These are phyloP conservation scores for Thermochaetoides dissita DNA, from an alignment of 2,329 filamentous ascomycete genomes.

Conservation along the genomic window DNA sequence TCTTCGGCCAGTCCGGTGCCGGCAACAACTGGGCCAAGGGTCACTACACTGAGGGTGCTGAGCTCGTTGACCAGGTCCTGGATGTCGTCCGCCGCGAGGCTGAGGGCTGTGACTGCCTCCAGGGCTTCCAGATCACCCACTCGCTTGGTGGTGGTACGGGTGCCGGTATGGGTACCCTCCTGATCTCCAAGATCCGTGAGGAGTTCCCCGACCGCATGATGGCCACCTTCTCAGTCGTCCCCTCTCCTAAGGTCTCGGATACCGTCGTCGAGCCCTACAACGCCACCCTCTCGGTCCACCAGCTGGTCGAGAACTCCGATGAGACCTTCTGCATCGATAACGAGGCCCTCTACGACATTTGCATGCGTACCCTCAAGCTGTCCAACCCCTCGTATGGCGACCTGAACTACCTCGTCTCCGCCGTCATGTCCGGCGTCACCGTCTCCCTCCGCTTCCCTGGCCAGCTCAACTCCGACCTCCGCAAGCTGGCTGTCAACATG, in stretches of 20 bases:
- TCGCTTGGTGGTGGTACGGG: constrained; percentile 99
- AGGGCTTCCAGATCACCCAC: constrained; percentile 99
- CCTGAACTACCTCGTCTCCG: constrained; percentile 97
- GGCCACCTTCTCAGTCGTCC: constrained; percentile 98
- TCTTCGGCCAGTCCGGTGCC: constrained; percentile 98
- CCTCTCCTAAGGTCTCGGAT: constrained; percentile 98
- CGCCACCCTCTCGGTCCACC: constrained; percentile 95
- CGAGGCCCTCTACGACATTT: constrained; percentile 99
- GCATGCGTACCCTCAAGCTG: constrained; percentile 99
- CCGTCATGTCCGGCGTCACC: constrained; percentile 98
- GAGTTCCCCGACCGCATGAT: constrained; percentile 99
- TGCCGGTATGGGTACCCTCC: constrained; percentile 98
- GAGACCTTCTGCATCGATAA: constrained; percentile 99
- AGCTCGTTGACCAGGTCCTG: constrained; percentile 94
- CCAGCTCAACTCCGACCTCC: constrained; percentile 98
- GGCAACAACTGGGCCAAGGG: constrained; percentile 99
- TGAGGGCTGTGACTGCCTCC: constrained; percentile 97
- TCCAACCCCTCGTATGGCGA: constrained; percentile 97
- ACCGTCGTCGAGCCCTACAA: constrained; percentile 99
- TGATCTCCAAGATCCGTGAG: constrained; percentile 99
- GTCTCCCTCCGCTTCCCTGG: constrained; percentile 98
- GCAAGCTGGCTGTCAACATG: constrained; percentile 99
- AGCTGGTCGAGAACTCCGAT: constrained; percentile 99
- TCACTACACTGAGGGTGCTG: constrained; percentile 99
- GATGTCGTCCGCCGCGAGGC: constrained; percentile 98